Conservation (phyloP, 129 eudicot species). For the Pulicaria dysenterica region DNA sequence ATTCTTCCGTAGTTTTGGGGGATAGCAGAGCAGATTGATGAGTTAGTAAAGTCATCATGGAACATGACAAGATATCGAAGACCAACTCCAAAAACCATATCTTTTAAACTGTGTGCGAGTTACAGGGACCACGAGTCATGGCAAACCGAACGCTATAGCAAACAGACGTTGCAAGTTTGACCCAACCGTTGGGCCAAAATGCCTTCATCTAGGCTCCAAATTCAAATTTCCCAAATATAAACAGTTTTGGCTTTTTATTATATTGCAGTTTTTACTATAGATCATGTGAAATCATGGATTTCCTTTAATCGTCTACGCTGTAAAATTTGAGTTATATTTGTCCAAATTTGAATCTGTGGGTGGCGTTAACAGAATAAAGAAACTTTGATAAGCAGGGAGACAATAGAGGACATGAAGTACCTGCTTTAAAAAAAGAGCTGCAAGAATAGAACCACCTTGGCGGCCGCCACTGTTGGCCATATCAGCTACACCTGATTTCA, state of each 20-base stretch:
- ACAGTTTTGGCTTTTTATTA: too few species aligned
- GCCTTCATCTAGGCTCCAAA: too few species aligned
- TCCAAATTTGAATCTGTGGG: neutral
- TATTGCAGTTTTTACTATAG: neutral
- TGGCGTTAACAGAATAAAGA: neutral
- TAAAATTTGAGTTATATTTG: neutral
- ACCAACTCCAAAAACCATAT: too few species aligned
- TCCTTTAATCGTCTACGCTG: neutral
- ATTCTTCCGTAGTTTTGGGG: neutral
- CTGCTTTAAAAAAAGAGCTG: conserved; percentile 95
- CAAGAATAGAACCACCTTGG: conserved; percentile 89
- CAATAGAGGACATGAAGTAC: conserved; percentile 27
- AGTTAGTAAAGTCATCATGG: neutral
- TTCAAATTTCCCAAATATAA: too few species aligned
- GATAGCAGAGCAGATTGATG: neutral
- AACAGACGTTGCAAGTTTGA: too few species aligned
- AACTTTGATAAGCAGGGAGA: neutral
- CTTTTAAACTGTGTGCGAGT: too few species aligned
- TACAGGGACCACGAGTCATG: too few species aligned
- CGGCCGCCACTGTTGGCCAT: conserved; percentile 96
- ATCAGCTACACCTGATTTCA: conserved; percentile 98
- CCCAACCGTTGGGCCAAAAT: too few species aligned
- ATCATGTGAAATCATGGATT: neutral
- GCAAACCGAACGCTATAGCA: too few species aligned
- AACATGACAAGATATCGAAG: too few species aligned